phyloP scores from a whole-genome alignment of 768 basidiomycete species.

The Asterophora parasitica region DNA sequence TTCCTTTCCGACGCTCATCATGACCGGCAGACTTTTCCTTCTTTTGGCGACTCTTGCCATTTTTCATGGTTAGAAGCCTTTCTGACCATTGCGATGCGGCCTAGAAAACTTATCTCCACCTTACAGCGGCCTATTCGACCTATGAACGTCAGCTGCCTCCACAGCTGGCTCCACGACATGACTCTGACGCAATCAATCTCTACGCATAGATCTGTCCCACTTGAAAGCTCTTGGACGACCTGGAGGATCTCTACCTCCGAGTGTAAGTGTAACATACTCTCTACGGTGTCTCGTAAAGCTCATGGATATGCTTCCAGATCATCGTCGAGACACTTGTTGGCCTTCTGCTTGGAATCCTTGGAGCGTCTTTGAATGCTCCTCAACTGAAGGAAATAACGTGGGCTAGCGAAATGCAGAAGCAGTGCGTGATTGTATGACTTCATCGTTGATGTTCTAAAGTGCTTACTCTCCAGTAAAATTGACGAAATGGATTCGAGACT shows the following conservation, averaged over 20 bases:
- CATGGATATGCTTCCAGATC: conserved; percentile 39
- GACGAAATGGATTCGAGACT: conserved; percentile 72
- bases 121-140: conserved; percentile 69
- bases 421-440: conserved; percentile 41
- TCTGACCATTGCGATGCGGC: neutral
- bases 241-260: conserved; percentile 59
- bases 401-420: conserved; percentile 84
- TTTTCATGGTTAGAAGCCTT: conserved; percentile 46
- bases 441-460: conserved; percentile 2
- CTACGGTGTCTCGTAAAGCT: too few species aligned
- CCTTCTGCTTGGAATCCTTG: conserved; percentile 64
- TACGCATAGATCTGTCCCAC: conserved; percentile 59
- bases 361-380: conserved; percentile 67
- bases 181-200: conserved; percentile 2
- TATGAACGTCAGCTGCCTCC: conserved; percentile 60
- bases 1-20: conserved; percentile 21
- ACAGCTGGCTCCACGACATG: neutral
- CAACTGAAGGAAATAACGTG: conserved; percentile 77
- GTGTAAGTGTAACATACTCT: conserved; percentile 39
- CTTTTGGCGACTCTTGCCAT: conserved; percentile 41
- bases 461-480: conserved; percentile 47
- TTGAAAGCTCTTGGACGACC: conserved; percentile 72
- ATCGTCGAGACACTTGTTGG: conserved; percentile 60
- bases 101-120: conserved; percentile 6
- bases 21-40: conserved; percentile 46